Evolutionary conservation across 768 basidiomycete species (phyloP), one percentile per base, ranked within the genome.

Genomic region (Dictyophora rubrovolvata): DNA sequence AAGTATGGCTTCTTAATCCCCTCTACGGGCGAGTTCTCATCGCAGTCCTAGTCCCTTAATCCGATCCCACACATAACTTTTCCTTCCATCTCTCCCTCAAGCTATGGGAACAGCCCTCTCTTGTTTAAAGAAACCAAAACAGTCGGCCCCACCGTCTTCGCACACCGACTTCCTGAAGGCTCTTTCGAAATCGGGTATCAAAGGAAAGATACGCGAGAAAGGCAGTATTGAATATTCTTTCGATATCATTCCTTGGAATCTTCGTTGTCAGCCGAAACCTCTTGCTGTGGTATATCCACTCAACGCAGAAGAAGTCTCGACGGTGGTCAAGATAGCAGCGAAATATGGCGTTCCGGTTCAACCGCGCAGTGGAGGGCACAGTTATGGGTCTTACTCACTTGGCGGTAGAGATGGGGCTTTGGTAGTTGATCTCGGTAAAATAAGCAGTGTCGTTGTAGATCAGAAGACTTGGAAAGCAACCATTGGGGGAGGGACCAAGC

Each of bases 351-450:
- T 65, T 20, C 65, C 66, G 22, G 65, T 67, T n/a, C 65, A 63
- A 2, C 61, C 53, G 20, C 65, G 64, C 60, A 21, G 61, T 36
- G 61, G 62, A 1, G 69, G 69, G 1, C 69, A 70, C 54, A 62
- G 60, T 21, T 69, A 69, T 50, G 63, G 62, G 16, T 59, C 60
- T 17, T 65, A 59, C 48, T 63, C 63, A 0, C 61, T 72, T 12
- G 68, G 68, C 9, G 68, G 68, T 14, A 62, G 60, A 57, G 65
- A 70, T 56, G 65, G 65, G n/a, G 64, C 64, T 5, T 62, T 72
- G 52, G 67, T 72, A 2, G 61, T 73, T 53, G 71, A 73, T 61
- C 42, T 73, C 36, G 52, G 34, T 46, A 56, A 64, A 35, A 65
- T 71, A 51, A 58, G 67, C 33, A 46, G 63, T 55, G 64, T 72